Conservation (phyloP, 768 basidiomycete species). For the Trametes gibbosa region DNA sequence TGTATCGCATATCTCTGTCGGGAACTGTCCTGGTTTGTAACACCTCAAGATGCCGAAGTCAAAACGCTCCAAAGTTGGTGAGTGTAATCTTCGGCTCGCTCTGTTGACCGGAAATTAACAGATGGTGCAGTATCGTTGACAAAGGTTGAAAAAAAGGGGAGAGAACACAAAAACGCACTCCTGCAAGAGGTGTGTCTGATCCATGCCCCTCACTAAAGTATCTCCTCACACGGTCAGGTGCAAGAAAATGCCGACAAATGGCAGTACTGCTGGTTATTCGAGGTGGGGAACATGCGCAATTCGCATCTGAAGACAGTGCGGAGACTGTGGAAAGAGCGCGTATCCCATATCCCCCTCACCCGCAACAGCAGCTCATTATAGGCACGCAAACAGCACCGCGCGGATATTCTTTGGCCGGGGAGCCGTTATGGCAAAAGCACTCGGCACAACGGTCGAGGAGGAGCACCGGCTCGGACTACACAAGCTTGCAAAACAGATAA, state of each 20-base stretch:
- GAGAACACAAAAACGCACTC: slow-evolving; percentile 82
- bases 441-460: slow-evolving; percentile 83
- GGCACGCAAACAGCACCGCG: slow-evolving; percentile 57
- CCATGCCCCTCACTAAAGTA: not conserved
- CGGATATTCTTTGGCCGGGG: slow-evolving; percentile 87
- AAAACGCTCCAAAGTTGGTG: slow-evolving; percentile 85
- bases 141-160: slow-evolving; percentile 91
- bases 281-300: slow-evolving; percentile 95
- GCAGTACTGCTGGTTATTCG: slow-evolving; percentile 94
- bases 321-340: slow-evolving; percentile 89
- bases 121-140: slow-evolving; percentile 74
- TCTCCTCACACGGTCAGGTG: slow-evolving; percentile 45
- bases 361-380: not conserved
- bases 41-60: slow-evolving; percentile 75
- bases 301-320: slow-evolving; percentile 91
- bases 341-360: slow-evolving; percentile 10
- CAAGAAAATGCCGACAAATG: slow-evolving; percentile 85
- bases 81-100: slow-evolving; percentile 29
- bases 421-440: slow-evolving; percentile 93
- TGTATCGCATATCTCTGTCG: not conserved
- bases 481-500: slow-evolving; percentile 85
- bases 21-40: not conserved
- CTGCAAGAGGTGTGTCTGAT: slow-evolving; percentile 64
- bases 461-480: slow-evolving; percentile 80
- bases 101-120: slow-evolving; percentile 17